Percentiles rank a stretch among this genome's conserved stretches.
These are phyloP conservation scores for Epichloe coenophiala DNA, from an alignment of 2,329 filamentous ascomycete genomes.

Conservation along the genomic window DNA sequence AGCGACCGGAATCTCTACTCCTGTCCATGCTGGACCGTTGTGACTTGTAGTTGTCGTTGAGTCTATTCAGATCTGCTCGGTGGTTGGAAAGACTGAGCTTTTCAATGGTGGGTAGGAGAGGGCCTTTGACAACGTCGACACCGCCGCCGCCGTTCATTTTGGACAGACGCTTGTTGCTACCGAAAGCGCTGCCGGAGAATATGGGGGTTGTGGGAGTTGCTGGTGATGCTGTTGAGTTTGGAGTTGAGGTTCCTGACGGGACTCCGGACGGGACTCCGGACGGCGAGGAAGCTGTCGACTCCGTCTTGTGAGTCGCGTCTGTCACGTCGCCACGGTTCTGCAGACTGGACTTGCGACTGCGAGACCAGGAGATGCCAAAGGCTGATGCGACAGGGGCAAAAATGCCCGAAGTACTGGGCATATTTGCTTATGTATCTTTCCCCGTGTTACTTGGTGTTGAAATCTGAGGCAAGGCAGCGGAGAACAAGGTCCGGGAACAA, in stretches of 20 bases:
- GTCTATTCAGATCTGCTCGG: constrained; percentile 9
- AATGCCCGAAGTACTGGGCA: constrained; percentile 17
- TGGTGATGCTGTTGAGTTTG: constrained; percentile 7
- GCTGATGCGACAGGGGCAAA: constrained; percentile 20
- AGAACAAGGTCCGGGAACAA: not conserved
- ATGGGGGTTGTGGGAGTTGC: not conserved
- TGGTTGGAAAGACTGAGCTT: constrained; percentile 13
- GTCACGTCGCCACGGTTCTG: constrained; percentile 8
- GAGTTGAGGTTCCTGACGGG: constrained; percentile 1
- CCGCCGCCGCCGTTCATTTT: constrained; percentile 19
- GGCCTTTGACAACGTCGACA: constrained; percentile 16
- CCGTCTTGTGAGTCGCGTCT: constrained; percentile 7
- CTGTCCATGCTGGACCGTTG: constrained; percentile 15
- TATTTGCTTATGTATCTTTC: constrained; percentile 5
- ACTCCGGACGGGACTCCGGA: not conserved
- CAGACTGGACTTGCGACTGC: constrained; percentile 9
- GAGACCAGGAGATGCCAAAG: constrained; percentile 19
- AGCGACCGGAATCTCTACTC: constrained; percentile 12
- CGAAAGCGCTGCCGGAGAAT: constrained; percentile 8
- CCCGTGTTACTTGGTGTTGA: too few species aligned
- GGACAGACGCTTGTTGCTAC: constrained; percentile 10
- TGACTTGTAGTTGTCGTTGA: constrained; percentile 4
- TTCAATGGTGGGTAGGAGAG: constrained; percentile 17
- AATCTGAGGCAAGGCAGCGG: not conserved
- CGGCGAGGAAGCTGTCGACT: not conserved